phyloP scores from a whole-genome alignment of 371 early-diverging fungal species.

The Mucor saturninus region DNA sequence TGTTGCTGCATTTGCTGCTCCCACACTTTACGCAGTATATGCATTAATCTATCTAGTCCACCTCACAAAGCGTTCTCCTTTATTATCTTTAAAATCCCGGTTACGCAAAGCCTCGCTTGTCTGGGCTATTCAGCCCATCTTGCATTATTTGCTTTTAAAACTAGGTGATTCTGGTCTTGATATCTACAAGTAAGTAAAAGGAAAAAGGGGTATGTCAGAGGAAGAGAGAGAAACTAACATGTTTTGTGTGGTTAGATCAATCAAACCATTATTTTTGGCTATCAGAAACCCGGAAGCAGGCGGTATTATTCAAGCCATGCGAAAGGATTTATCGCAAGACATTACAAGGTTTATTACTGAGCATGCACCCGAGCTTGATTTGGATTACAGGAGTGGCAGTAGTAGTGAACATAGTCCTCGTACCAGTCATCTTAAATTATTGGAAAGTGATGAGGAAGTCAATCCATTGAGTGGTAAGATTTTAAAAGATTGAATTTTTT shows the following conservation, averaged over 20 bases:
- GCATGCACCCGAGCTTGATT: slow-evolving; percentile 26
- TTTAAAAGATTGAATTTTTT: background rate
- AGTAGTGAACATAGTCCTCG: slow-evolving; percentile 6
- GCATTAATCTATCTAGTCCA: slow-evolving; percentile 53
- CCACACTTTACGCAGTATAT: slow-evolving; percentile 78
- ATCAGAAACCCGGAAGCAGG: slow-evolving; percentile 57
- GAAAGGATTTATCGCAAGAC: slow-evolving; percentile 38
- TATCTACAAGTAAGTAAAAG: slow-evolving; percentile 65
- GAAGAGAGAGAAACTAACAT: background rate
- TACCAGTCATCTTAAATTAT: background rate
- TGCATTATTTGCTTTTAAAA: slow-evolving; percentile 79
- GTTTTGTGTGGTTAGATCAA: slow-evolving; percentile 55
- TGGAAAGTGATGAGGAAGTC: background rate
- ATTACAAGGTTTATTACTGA: slow-evolving; percentile 29
- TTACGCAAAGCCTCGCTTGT: slow-evolving; percentile 44
- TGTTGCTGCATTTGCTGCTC: slow-evolving; percentile 77
- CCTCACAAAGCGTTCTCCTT: slow-evolving; percentile 42
- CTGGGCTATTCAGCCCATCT: slow-evolving; percentile 68
- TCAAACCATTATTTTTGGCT: slow-evolving; percentile 84
- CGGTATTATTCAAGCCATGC: slow-evolving; percentile 35
- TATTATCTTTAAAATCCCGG: slow-evolving; percentile 28
- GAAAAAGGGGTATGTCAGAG: too few species aligned
- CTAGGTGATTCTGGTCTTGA: slow-evolving; percentile 90
- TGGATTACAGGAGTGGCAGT: slow-evolving; percentile 7
- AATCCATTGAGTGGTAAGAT: background rate